Conservation (phyloP, 768 basidiomycete species). For the Naganishia vishniacii region DNA sequence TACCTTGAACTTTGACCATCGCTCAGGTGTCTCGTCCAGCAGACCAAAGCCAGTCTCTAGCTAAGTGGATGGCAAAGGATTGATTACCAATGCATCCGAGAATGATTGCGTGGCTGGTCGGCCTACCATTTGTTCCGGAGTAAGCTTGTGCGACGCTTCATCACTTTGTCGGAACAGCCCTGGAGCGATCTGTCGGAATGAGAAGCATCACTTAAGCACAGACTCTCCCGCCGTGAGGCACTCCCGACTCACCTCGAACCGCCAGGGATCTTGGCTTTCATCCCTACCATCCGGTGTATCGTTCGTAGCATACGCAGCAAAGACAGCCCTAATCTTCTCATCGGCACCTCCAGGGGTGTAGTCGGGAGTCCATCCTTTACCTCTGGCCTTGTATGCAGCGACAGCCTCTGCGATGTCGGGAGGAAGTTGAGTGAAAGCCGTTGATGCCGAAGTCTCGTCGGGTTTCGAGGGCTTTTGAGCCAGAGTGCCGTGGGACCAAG, state of each 20-base stretch:
- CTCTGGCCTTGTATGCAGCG: slow-evolving; percentile 4
- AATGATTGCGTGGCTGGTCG: neutral
- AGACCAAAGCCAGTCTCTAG: slow-evolving; percentile 13
- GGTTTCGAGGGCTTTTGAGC: slow-evolving; percentile 12
- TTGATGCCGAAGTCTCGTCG: slow-evolving; percentile 17
- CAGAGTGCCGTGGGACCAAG: neutral
- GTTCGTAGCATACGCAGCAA: slow-evolving; percentile 15
- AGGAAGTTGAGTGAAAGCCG: slow-evolving; percentile 14
- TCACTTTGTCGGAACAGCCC: slow-evolving; percentile 10
- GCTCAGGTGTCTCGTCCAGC: slow-evolving; percentile 14
- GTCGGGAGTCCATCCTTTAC: neutral
- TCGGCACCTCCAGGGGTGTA: slow-evolving; percentile 13
- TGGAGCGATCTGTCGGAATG: slow-evolving; percentile 2
- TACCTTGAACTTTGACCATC: slow-evolving; percentile 17
- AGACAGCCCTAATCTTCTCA: slow-evolving; percentile 11
- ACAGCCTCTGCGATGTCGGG: neutral
- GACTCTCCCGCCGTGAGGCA: neutral
- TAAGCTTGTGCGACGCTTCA: slow-evolving; percentile 1
- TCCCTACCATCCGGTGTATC: slow-evolving; percentile 9
- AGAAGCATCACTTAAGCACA: neutral
- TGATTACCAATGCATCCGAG: neutral
- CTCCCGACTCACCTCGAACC: slow-evolving; percentile 5
- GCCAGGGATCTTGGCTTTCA: slow-evolving; percentile 15
- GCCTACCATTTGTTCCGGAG: slow-evolving; percentile 11
- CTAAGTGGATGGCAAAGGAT: neutral